phyloP scores from a whole-genome alignment of 164 flowering plant species.

The Pachysandra terminalis region DNA sequence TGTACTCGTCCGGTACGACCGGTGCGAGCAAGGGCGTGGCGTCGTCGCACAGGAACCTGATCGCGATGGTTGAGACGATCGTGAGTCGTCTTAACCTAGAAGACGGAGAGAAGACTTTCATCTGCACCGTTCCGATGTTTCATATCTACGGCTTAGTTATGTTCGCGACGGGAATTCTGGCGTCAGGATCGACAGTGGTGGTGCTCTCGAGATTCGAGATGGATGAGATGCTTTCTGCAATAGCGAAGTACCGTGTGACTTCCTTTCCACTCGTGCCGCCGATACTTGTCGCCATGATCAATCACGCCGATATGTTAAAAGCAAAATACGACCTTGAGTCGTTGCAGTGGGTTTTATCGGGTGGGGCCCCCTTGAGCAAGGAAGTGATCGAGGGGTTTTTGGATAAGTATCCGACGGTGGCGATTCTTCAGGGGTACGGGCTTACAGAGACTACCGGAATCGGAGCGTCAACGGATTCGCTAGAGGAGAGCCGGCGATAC shows the following conservation, averaged over 20 bases:
- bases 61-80: constrained; percentile 61
- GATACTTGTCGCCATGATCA: constrained; percentile 47
- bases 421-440: constrained; percentile 82
- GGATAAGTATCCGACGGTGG: constrained; percentile 58
- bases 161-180: constrained; percentile 50
- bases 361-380: constrained; percentile 88
- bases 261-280: constrained; percentile 67
- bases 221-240: constrained; percentile 48
- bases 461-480: constrained; percentile 75
- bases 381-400: constrained; percentile 77
- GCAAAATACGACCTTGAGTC: constrained; percentile 53
- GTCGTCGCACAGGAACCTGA: constrained; percentile 68
- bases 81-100: constrained; percentile 32
- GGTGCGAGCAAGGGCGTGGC: constrained; percentile 89
- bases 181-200: constrained; percentile 51
- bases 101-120: constrained; percentile 33
- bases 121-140: constrained; percentile 92
- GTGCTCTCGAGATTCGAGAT: constrained; percentile 57
- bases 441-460: constrained; percentile 83
- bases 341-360: constrained; percentile 45
- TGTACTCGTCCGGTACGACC: constrained; percentile 96
- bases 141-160: constrained; percentile 84
- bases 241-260: constrained; percentile 40
- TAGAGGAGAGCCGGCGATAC: constrained; percentile 81
- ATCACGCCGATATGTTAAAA: constrained; percentile 34